Conservation (phyloP, 371 early-diverging fungal genomes). For the Circinella minor region DNA sequence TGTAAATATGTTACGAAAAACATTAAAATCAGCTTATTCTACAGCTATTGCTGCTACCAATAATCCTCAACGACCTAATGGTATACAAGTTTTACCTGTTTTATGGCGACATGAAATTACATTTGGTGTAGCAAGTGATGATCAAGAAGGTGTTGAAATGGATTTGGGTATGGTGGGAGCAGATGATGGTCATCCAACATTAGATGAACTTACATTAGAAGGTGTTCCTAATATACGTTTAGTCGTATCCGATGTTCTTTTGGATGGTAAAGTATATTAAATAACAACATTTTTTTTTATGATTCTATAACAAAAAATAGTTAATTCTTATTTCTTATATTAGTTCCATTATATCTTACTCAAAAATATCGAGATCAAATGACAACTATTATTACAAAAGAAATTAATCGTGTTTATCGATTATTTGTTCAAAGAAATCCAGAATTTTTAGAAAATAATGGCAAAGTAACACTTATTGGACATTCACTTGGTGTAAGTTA, state of each 20-base stretch:
- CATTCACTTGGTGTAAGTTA: conserved; percentile 77
- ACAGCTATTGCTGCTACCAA: conserved; percentile 32
- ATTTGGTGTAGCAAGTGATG: conserved; percentile 67
- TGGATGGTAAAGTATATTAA: conserved; percentile 66
- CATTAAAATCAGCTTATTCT: conserved; percentile 64
- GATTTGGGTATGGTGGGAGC: conserved; percentile 58
- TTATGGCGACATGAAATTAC: conserved; percentile 82
- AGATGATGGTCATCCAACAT: conserved; percentile 68
- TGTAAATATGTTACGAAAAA: conserved; percentile 74
- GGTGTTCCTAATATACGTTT: conserved; percentile 83
- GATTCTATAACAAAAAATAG: background rate
- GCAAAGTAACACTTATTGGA: conserved; percentile 79
- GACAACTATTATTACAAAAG: conserved; percentile 74
- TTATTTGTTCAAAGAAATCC: conserved; percentile 76
- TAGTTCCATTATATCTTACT: conserved; percentile 85
- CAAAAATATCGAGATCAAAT: conserved; percentile 81
- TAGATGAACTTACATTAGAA: conserved; percentile 82
- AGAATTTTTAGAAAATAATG: conserved; percentile 64
- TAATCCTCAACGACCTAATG: conserved; percentile 43
- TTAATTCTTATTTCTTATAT: background rate
- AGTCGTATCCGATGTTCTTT: conserved; percentile 80
- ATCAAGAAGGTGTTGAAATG: conserved; percentile 50
- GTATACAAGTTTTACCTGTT: conserved; percentile 86
- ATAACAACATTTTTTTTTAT: background rate
- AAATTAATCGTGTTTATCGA: conserved; percentile 78